Evolutionary conservation across 2,329 filamentous ascomycete species (phyloP), one percentile per base, ranked within the genome.

Genomic region (Coleophoma cylindrospora): DNA sequence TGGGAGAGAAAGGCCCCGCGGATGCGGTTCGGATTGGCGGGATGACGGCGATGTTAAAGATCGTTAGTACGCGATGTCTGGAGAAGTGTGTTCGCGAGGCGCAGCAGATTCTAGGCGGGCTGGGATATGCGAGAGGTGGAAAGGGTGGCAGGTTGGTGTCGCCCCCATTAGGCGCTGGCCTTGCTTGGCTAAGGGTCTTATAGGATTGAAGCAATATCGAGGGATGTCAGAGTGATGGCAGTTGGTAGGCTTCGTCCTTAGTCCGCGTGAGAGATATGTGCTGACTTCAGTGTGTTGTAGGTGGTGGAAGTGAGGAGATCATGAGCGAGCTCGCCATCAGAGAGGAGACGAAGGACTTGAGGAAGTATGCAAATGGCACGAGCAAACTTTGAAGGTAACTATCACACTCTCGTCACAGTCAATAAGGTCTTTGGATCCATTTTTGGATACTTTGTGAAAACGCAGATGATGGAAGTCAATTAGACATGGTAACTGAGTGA

Each of bases 71-170:
- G 0, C 66, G 74, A 46, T 75, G 75, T 43, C 62, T 80, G 40
- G 77, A 80, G 60, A 73, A 75, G 59, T 75, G 73, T 41, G 73
- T 73, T 44, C 69, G 77, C 13, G 77, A 80, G 55, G 76, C 76
- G 3, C 77, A 80, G 62, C 77, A 81, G 60, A 70, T 80, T 13
- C 66, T 80, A 57, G 76, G 76, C 9, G 76, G 76, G 0, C 68
- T 74, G 4, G 75, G 75, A 2, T 80, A 79, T 62, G 72, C 75
- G 40, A 72, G 68, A 54, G 66, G 68, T 37, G 75, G 75, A 0
- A 73, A 70, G 38, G 76, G 76, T 2, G 74, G 63, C 49, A 61
- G 61, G 61, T 64, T 34, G 12, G 54, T 52, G 3, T 27, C 9
- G 6, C 7, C 9, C 27, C 27, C 7, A 27, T 27, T 27, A 19